A percentile compares a stretch with the other conserved stretches of the same genome.
Evolutionary conservation across 345 rosid genomes (phyloP).

Genomic region (Brassica rapa): DNA sequence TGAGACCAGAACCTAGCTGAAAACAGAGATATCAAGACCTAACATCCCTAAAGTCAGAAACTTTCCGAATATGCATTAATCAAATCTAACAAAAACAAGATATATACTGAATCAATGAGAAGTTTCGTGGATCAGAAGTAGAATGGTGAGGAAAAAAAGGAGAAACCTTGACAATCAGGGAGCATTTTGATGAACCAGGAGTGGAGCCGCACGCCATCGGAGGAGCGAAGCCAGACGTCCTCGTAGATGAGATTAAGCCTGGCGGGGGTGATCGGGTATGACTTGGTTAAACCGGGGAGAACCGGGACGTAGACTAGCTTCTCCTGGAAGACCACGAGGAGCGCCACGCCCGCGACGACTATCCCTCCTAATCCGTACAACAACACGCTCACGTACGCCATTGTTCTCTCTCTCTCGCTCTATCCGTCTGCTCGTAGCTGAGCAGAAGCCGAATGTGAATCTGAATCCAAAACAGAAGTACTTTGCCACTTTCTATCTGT

Average conservation of each 20-base stretch:
- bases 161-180: constrained; percentile 76
- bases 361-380: constrained; percentile 90
- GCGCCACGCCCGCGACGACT: constrained; percentile 85
- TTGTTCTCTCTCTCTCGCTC: constrained; percentile 43
- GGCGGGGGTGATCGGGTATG: constrained; percentile 77
- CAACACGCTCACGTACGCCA: constrained; percentile 68
- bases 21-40: neutral
- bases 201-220: constrained; percentile 92
- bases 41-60: constrained; percentile 9
- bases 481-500: neutral
- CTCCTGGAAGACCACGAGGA: constrained; percentile 95
- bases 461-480: constrained; percentile 8
- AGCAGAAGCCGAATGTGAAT: constrained; percentile 7
- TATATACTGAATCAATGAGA: neutral
- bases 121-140: neutral
- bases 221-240: constrained; percentile 93
- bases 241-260: constrained; percentile 82
- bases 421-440: neutral
- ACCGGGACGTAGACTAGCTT: constrained; percentile 94
- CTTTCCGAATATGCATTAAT: constrained; percentile 26
- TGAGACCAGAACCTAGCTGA: no score
- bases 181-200: constrained; percentile 93
- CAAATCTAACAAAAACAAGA: constrained; percentile 17
- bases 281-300: constrained; percentile 85
- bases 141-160: neutral